Base-by-base conservation (phyloP, 768 basidiomycete genomes). In the Termitomyces bulborhizus region DNA sequence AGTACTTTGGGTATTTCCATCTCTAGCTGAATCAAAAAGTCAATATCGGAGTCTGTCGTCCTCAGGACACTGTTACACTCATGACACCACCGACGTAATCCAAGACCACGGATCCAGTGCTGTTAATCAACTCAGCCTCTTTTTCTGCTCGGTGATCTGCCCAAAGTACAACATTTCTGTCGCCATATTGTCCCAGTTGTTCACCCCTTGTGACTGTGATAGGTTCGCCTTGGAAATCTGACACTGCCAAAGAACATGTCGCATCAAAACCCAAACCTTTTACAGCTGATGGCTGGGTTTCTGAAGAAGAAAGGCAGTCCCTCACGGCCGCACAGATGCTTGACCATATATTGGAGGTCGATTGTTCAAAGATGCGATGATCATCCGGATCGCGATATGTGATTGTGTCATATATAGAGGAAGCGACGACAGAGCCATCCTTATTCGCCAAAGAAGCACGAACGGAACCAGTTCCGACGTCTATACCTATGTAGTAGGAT, bases 1-100 rank as follows among this genome's bases (percentile, higher is more conserved):
- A 98, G 83, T 31, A 95, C 88, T 70, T 98, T 98, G 0, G 96
- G 96, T 43, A 98, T 84, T 71, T 98, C 96, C 97, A 98, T 98
- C 71, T 98, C 95, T 42, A 98, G 80, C 91, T 97, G 59, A 1
- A 37, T 4, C 15, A 11, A 39, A 39, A 16, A 27, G 26, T 24
- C 13, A 24, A 15, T 16, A 16, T 26, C 15, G 1, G 6, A 43
- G 13, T 43, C 18, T 8, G 4, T 29, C 9, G 48, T 51, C 15
- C 42, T 40, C 13, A 42, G 31, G 5, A 36, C 48, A 18, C 54
- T 71, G 76, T 63, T 73, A 90, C 94, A 66, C 93, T 94, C 88
- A 99, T 98, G 37, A 83, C 90, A 44, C 94, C 94, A 9, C 97
- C 97, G 46, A 98, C 94, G 71, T 95, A 98, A 55, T 95, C 86